A percentile compares a stretch with the other conserved stretches of the same genome.
Conservation (phyloP, 495 filamentous ascomycete genomes). For the Hypoxylon lienhwacheense region DNA sequence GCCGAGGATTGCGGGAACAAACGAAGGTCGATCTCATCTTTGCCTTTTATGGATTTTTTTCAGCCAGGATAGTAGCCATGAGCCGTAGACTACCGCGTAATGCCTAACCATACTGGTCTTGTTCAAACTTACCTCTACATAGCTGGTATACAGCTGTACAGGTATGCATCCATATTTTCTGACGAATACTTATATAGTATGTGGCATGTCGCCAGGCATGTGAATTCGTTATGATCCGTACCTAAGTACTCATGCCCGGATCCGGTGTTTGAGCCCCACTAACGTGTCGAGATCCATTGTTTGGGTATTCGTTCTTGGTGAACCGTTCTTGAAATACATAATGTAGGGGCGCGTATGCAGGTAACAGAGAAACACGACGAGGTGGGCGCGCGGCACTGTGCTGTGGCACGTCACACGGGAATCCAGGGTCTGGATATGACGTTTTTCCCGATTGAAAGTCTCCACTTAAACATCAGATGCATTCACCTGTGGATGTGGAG, state of each 20-base stretch:
- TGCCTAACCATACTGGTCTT: too few species aligned
- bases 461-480: constrained; percentile 33
- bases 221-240: too few species aligned
- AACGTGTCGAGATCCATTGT: constrained; percentile 22
- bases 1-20: constrained; percentile 28
- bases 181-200: constrained; percentile 20
- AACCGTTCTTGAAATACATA: constrained; percentile 2
- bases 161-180: constrained; percentile 11
- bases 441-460: constrained; percentile 32
- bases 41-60: constrained; percentile 19
- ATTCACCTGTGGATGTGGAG: too few species aligned
- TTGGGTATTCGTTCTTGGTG: not conserved
- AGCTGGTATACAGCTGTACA: constrained; percentile 15
- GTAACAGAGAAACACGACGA: constrained; percentile 2
- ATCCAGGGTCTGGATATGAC: constrained; percentile 36
- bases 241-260: constrained; percentile 21
- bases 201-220: constrained; percentile 20
- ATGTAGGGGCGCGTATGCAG: not conserved
- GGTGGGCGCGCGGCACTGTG: constrained; percentile 27
- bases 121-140: too few species aligned
- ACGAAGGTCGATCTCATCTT: constrained; percentile 22
- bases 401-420: constrained; percentile 34
- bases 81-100: constrained; percentile 2
- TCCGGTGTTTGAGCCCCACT: constrained; percentile 13
- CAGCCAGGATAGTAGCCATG: constrained; percentile 3